phyloP scores from a whole-genome alignment of 768 basidiomycete species.

The Lentinula boryana region DNA sequence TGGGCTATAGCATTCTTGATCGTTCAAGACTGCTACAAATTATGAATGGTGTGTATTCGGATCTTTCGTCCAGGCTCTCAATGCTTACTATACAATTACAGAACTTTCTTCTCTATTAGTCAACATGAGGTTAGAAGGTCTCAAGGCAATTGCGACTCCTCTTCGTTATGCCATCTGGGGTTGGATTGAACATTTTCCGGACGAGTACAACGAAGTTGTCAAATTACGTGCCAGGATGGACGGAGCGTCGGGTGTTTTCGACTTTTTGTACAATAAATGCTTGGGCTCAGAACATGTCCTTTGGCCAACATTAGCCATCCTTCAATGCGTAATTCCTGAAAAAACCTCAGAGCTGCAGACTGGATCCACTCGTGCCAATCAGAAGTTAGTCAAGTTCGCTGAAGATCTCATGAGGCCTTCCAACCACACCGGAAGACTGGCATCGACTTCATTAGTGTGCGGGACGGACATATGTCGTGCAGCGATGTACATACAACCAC shows the following conservation, averaged over 20 bases:
- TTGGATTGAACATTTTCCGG: constrained; percentile 77
- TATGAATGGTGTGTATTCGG: constrained; percentile 49
- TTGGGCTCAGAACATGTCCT: constrained; percentile 44
- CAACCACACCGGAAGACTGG: constrained; percentile 45
- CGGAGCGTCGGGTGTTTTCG: constrained; percentile 81
- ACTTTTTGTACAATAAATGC: constrained; percentile 55
- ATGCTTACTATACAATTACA: constrained; percentile 17
- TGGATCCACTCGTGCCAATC: constrained; percentile 16
- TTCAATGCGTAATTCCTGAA: constrained; percentile 73
- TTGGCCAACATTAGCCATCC: constrained; percentile 77
- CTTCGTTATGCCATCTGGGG: constrained; percentile 83
- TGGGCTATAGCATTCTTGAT: constrained; percentile 76
- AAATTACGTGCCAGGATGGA: constrained; percentile 57
- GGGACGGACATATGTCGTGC: constrained; percentile 75
- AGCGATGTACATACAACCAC: constrained; percentile 33
- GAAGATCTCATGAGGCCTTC: constrained; percentile 61
- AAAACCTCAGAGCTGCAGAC: constrained; percentile 55
- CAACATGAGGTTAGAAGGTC: constrained; percentile 72
- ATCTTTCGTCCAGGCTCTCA: constrained; percentile 1
- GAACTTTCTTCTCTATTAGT: constrained; percentile 80
- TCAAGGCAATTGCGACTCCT: constrained; percentile 63
- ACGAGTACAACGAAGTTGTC: constrained; percentile 73
- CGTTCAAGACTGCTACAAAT: constrained; percentile 60
- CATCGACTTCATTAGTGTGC: constrained; percentile 66
- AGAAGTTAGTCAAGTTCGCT: constrained; percentile 46